Base-by-base conservation (phyloP, 2,329 filamentous ascomycete genomes). In the Diaporthe citriasiana region DNA sequence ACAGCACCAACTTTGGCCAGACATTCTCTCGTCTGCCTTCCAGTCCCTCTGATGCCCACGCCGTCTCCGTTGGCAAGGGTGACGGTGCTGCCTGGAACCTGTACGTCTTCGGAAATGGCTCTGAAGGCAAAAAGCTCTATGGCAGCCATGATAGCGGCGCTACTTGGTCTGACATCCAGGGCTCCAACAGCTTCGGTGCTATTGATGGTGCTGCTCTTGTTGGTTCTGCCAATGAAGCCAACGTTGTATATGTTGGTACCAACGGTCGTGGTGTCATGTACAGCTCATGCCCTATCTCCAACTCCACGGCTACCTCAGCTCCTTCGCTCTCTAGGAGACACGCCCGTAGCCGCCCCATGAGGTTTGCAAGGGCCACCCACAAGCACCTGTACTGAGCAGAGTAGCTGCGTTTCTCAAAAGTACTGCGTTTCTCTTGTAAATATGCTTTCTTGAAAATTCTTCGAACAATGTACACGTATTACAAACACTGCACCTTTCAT, bases 1-100 rank as follows among this genome's bases (percentile, higher is more conserved):
- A 85, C 76, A 89, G 87, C 17, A 87, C 84, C 5, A 79, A 91
- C 79, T 89, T 82, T 42, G 89, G 88, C 4, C 78, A 80, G 7
- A 84, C 83, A 1, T 90, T 90, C 76, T 82, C 83, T 0, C 79
- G 83, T n/a, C 78, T 84, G 0, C 81, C 83, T 6, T 77, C 80
- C 0, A 76, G 75, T n/a, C 76, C 87, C 19, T 84, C 79, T 5
- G 80, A 83, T 73, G 84, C 84, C 1, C 81, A 85, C 40, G 82
- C 85, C 56, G 81, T 88, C 71, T 82, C 86, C 0, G 80, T 88
- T 1, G 87, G 87, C 0, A 78, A 82, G 0, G 85, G 85, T 0
- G 81, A 82, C 0, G 81, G 80, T 0, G 78, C 77, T 1, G 79
- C 75, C 4, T 88, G 86, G 86, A 86, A 86, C 56, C 76, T 88